phyloP scores from a whole-genome alignment of 768 basidiomycete genomes.

The Leccinum disarticulatum region DNA sequence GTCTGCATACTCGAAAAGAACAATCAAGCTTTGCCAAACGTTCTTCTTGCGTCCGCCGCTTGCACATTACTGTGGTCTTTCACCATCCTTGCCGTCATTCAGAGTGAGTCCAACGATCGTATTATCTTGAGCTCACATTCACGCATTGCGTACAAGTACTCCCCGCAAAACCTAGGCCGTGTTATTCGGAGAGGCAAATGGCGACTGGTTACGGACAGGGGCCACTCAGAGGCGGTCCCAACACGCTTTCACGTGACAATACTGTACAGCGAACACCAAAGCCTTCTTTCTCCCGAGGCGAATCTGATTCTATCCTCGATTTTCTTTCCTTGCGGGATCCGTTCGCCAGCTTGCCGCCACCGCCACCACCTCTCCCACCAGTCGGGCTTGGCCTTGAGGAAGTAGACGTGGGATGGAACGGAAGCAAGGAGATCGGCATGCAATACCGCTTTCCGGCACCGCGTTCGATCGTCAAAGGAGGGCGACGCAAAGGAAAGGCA shows the following conservation, averaged over 20 bases:
- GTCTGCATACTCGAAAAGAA: constrained; percentile 10
- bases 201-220: background rate
- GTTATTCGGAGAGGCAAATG: constrained; percentile 10
- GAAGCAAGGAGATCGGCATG: constrained; percentile 23
- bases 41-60: constrained; percentile 21
- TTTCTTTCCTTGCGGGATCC: constrained; percentile 36
- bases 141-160: constrained; percentile 19
- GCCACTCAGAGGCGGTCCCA: background rate
- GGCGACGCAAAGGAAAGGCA: constrained; percentile 21
- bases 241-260: constrained; percentile 2
- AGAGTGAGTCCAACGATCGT: constrained; percentile 19
- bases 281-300: constrained; percentile 20
- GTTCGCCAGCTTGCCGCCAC: constrained; percentile 34
- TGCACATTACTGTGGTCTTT: constrained; percentile 29
- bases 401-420: constrained; percentile 27
- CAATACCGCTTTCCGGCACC: constrained; percentile 36
- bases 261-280: constrained; percentile 13
- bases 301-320: constrained; percentile 30
- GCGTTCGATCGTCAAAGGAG: constrained; percentile 28
- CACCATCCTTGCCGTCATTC: constrained; percentile 16
- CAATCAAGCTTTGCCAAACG: background rate
- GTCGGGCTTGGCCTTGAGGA: constrained; percentile 29
- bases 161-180: constrained; percentile 11
- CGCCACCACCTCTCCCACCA: constrained; percentile 32
- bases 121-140: constrained; percentile 2